Evolutionary conservation across 2,329 filamentous ascomycete species (phyloP), one percentile per base, ranked within the genome.

Genomic region (Dendryphion nanum): DNA sequence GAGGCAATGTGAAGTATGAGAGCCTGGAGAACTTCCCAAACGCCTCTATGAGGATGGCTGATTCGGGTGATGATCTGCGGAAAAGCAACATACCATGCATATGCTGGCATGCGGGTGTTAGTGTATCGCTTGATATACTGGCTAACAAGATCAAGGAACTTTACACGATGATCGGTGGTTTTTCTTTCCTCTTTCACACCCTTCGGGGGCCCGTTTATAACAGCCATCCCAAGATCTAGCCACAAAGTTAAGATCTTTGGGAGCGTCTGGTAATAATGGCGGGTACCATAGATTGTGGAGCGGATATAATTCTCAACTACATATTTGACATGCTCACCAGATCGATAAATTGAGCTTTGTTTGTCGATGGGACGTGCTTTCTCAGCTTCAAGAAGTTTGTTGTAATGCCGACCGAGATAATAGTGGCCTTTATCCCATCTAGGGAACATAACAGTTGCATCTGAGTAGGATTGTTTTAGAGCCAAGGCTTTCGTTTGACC

Each of bases 371-470:
- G 82, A 36, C 95, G 78, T 2, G 78, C 73, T 64, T 89, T 90
- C 63, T 97, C 89, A 0, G 89, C 87, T 55, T 97, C 91, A 3
- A 96, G 73, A 4, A 97, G 78, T 65, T 96, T 98, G 63, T 95
- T 94, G 75, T 98, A 98, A 66, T 97, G 89, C 32, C 91, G 89
- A 4, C 93, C 93, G 7, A 99, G 78, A 63, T 96, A 95, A 63
- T 97, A 98, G 61, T 97, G 91, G 0, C 89, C 90, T 66, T 96
- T 97, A 61, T 98, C 93, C 90, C 91, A 98, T 35, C 81, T 81
- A 4, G 74, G 69, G 46, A 64, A 71, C 2, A 79, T 82, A 58
- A 78, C 82, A n/a, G 86, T 80, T 1, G 90, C 90, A 49, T 85
- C 79, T 45, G 89, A 84, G 55, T 96, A 98, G 18, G 60, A 56